A percentile compares a stretch with the other conserved stretches of the same genome.
Conservation (phyloP, 257 asterid species). For the Solanum okadae region DNA sequence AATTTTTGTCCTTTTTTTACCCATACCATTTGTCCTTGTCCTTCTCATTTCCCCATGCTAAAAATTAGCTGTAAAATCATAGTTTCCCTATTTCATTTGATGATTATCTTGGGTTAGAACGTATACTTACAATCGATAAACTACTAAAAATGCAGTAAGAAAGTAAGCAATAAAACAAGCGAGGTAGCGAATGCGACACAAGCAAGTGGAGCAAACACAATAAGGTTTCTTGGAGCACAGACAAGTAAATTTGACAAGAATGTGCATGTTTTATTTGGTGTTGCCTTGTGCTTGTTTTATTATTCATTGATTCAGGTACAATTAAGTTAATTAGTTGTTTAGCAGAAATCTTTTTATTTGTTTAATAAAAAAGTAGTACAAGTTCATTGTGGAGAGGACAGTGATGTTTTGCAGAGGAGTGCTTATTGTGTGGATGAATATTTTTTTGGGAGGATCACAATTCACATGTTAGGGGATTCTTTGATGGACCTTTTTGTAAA, state of each 20-base stretch:
- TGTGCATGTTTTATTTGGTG: slow-evolving; percentile 16
- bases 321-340: not conserved
- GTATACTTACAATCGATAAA: not conserved
- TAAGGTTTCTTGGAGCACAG: slow-evolving; percentile 20
- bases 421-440: not conserved
- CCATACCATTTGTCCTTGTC: slow-evolving; percentile 20
- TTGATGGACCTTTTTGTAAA: not conserved
- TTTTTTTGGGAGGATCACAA: not conserved
- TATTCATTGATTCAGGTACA: slow-evolving; percentile 31
- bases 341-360: not conserved
- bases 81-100: not conserved
- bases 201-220: slow-evolving; percentile 43
- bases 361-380: not conserved
- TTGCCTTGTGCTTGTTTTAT: slow-evolving; percentile 29
- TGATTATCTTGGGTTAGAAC: not conserved
- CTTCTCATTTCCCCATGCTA: slow-evolving; percentile 17
- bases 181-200: slow-evolving; percentile 63
- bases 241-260: slow-evolving; percentile 9
- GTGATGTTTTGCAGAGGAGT: not conserved
- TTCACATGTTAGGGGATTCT: not conserved
- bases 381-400: not conserved
- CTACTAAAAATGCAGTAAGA: slow-evolving; percentile 50
- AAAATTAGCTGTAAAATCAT: not conserved
- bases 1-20: slow-evolving; percentile 9
- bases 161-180: slow-evolving; percentile 42